These are phyloP conservation scores for Amanita thiersii DNA, from an alignment of 768 basidiomycete genomes.

Conservation along the genomic window DNA sequence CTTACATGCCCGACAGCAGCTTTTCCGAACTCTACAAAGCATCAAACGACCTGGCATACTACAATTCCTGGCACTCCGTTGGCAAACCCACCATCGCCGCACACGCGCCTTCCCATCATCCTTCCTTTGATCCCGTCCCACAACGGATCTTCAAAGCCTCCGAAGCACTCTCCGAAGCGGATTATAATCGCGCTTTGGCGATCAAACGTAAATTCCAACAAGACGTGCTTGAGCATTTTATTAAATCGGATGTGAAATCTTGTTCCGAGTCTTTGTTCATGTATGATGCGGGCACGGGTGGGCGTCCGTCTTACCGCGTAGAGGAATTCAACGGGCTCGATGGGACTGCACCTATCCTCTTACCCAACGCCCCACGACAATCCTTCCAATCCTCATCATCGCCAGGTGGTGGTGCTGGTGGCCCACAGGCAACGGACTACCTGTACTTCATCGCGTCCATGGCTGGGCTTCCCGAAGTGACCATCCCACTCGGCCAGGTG, in stretches of 20 bases:
- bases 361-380: conserved; percentile 14
- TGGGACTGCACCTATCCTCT: conserved; percentile 20
- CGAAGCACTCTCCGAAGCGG: conserved; percentile 14
- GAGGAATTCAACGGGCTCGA: conserved; percentile 24
- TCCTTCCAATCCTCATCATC: conserved; percentile 6
- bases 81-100: conserved; percentile 23
- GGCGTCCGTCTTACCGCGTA: conserved; percentile 25
- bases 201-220: conserved; percentile 19
- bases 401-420: too few relatives aligned
- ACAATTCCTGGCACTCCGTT: conserved; percentile 25
- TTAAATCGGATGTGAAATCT: conserved; percentile 20
- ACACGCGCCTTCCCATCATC: conserved; percentile 14
- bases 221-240: conserved; percentile 17
- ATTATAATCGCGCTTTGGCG: conserved; percentile 19
- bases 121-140: conserved; percentile 24
- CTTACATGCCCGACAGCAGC: conserved; percentile 20
- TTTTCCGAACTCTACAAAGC: conserved; percentile 20
- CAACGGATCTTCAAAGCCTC: conserved; percentile 22
- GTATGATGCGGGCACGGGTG: conserved; percentile 27
- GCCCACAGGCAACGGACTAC: conserved; percentile 18
- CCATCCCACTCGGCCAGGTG: conserved; percentile 28
- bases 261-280: conserved; percentile 28
- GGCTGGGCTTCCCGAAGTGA: conserved; percentile 28
- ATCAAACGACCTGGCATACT: conserved; percentile 27
- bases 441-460: conserved; percentile 28